Base-by-base conservation (phyloP, 345 rosid genomes). In the Lepidium africanum region DNA sequence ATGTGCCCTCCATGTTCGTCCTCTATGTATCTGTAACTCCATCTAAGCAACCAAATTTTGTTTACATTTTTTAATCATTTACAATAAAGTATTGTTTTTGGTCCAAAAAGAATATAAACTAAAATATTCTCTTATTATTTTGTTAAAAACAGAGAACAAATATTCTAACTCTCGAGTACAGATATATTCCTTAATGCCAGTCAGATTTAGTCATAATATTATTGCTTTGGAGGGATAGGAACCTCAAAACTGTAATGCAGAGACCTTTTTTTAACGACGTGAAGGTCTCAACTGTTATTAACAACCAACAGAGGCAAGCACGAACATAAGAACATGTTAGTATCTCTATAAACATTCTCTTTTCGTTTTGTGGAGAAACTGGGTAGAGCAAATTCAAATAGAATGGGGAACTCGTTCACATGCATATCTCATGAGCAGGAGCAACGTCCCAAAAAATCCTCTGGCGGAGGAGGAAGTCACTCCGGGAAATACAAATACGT, bases 341-440 rank as follows among this genome's bases (percentile, higher is more conserved):
- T 1, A 1, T 16, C 39, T 56, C 37, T 69, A 69, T 48, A 57
- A 69, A 69, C 39, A 36, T 48, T 42, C 47, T 45, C 45, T 54
- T 68, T 4, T 43, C 3, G 15, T 9, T 35, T 41, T 21, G 59
- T 32, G 32, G n/a, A 56, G 51, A 49, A 63, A 5, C 57, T 63
- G 5, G 50, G 38, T 38, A 38, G 1, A 46, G 32, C 16, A 27
- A 30, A 33, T 11, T 17, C 38, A 19, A 10, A 14, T 5, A 40
- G 35, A 53, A 66, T 69, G 73, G 73, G 65, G 40, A 69, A 58
- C 56, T 69, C 73, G 13, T 58, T 69, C 15, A 59, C 64, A 43
- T 69, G 73, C 40, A 69, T 69, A 17, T 69, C 73, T 48, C 73
- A 56, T 45, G 73, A 69, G 48, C 37, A 69, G 3, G 73, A 69